These are phyloP conservation scores for Fusarium solani-melongenae DNA, from an alignment of 2,329 filamentous ascomycete genomes.

Conservation along the genomic window DNA sequence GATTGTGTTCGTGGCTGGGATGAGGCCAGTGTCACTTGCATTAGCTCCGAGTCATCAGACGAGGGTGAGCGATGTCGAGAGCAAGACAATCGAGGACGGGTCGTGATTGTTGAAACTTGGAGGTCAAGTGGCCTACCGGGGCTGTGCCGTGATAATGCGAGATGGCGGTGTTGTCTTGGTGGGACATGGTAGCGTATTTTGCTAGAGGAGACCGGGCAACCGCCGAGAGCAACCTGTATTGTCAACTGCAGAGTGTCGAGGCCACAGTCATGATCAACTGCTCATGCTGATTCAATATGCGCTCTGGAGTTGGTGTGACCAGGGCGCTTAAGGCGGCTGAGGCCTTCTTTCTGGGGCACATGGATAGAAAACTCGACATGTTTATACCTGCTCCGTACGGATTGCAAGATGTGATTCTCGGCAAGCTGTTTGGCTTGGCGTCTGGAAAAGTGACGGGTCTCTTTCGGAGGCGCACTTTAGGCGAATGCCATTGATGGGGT, in stretches of 20 bases:
- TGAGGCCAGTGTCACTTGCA: constrained; percentile 44
- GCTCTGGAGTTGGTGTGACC: constrained; percentile 13
- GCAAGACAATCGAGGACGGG: not conserved
- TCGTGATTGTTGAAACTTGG: not conserved
- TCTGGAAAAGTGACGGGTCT: constrained; percentile 14
- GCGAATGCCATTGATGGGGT: constrained; percentile 7
- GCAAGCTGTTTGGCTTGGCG: not conserved
- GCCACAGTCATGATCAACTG: constrained; percentile 1
- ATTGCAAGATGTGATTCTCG: constrained; percentile 4
- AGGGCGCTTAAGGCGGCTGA: constrained; percentile 9
- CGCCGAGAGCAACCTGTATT: not conserved
- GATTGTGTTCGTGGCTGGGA: constrained; percentile 36
- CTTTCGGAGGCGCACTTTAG: constrained; percentile 3
- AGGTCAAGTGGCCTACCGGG: not conserved
- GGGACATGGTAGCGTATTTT: not conserved
- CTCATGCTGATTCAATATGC: not conserved
- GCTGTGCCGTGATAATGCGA: not conserved
- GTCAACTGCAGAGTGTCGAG: not conserved
- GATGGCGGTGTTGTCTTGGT: not conserved
- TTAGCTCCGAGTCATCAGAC: constrained; percentile 39
- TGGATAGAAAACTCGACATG: not conserved
- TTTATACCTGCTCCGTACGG: not conserved
- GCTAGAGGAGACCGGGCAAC: not conserved
- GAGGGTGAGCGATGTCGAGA: constrained; percentile 19
- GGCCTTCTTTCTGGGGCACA: not conserved